Base-by-base conservation (phyloP, 2,329 filamentous ascomycete genomes). In the Hypoxylon sp. region DNA sequence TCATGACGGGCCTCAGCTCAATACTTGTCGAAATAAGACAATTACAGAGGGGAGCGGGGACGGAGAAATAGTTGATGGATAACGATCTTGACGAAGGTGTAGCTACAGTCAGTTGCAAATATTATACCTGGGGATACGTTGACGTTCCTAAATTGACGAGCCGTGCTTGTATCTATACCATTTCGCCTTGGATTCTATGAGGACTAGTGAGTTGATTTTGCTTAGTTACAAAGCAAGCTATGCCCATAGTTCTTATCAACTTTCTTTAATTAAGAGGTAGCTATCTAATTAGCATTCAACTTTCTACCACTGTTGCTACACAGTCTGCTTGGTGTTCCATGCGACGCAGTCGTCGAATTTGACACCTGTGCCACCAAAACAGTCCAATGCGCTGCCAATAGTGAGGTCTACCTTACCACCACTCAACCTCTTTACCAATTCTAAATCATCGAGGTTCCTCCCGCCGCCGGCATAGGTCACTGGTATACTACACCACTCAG, bases 401-500 rank as follows among this genome's bases (percentile, higher is more conserved):
- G 94, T 99, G 63, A 99, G 77, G 68, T 99, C 92, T 15, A 97
- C 87, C 68, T 86, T 90, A 19, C 91, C 91, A 25, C 74, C 71
- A 70, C 93, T 97, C 59, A 96, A 76, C 30, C 73, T 73, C 74
- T 91, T 88, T 7, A 99, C 94, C 25, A 84, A 78, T 51, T 94
- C 89, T 19, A 99, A 74, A 67, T 99, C 94, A 35, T 86, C 81
- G 26, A 97, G 74, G 64, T 84, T 86, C 45, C 90, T 83, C 29
- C 91, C 94, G n/a, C 94, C 94, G 16, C 94, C 94, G 4, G 94
- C 94, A 74, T 99, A 99, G 1, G 94, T 99, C 11, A 97, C 89
- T 2, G 94, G 94, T 62, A 96, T 93, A 27, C 78, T 86, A 69
- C 91, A 96, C 91, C 94, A 97, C 60, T 87, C 75, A 1, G 91